Conservation (phyloP, 306 rosid species). For the Erythrophleum fordii region DNA sequence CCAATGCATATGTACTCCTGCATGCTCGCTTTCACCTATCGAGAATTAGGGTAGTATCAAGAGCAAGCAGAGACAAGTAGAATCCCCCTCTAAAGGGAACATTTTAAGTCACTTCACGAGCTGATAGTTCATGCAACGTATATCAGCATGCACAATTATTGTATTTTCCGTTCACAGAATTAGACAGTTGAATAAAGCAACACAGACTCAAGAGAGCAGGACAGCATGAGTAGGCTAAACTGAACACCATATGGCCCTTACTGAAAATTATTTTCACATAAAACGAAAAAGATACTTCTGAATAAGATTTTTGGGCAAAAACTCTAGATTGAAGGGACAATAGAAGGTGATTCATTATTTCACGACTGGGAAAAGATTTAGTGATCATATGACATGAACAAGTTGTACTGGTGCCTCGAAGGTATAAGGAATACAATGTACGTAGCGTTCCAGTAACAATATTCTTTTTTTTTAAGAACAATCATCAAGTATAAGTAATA, state of each 20-base stretch:
- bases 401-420: neutral
- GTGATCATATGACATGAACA: conserved; percentile 11
- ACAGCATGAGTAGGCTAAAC: neutral
- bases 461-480: neutral
- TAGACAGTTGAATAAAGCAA: neutral
- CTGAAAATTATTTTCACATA: neutral
- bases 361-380: neutral
- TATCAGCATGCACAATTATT: neutral
- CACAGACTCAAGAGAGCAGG: neutral
- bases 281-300: neutral
- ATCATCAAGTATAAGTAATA: conserved; percentile 9
- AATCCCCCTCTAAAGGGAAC: neutral
- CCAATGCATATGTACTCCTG: conserved; percentile 33
- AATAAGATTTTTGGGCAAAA: neutral
- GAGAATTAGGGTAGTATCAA: conserved; percentile 46
- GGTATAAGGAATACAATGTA: neutral
- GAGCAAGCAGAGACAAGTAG: conserved; percentile 16
- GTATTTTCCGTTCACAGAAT: neutral
- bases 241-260: neutral
- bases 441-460: neutral
- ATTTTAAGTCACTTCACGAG: conserved; percentile 13
- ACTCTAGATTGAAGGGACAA: neutral
- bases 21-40: conserved; percentile 50
- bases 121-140: neutral
- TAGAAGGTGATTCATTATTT: neutral